These are phyloP conservation scores for Alternaria consortialis DNA, from an alignment of 2,329 filamentous ascomycete species.

Conservation along the genomic window DNA sequence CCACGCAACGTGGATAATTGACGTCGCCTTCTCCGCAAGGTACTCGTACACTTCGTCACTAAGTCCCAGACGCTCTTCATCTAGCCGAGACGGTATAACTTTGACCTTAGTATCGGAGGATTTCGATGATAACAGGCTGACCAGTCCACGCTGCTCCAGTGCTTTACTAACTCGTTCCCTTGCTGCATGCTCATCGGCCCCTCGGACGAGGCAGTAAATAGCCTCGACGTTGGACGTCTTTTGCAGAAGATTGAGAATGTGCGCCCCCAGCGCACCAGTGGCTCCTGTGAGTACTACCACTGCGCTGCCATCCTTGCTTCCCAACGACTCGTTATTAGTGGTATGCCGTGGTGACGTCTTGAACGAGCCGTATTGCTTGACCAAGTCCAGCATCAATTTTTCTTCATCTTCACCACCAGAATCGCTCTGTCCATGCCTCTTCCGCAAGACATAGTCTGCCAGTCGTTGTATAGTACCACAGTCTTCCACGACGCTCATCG, in stretches of 20 bases:
- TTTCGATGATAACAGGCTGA: constrained; percentile 27
- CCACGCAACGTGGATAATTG: constrained; percentile 71
- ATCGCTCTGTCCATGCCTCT: constrained; percentile 50
- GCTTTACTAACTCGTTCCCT: constrained; percentile 46
- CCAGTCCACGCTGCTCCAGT: constrained; percentile 42
- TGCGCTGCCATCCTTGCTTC: constrained; percentile 11
- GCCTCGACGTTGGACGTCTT: constrained; percentile 50
- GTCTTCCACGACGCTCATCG: constrained; percentile 69
- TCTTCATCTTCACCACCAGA: constrained; percentile 49
- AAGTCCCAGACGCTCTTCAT: constrained; percentile 60
- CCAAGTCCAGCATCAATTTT: constrained; percentile 56
- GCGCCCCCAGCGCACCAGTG: constrained; percentile 62
- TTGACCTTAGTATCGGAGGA: constrained; percentile 51
- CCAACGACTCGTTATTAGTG: constrained; percentile 7
- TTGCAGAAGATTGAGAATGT: constrained; percentile 60
- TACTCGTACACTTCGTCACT: constrained; percentile 50
- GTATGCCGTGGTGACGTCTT: constrained; percentile 15
- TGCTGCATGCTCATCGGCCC: constrained; percentile 44
- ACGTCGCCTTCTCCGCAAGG: constrained; percentile 56
- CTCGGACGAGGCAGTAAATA: constrained; percentile 67
- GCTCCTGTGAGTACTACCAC: constrained; percentile 58
- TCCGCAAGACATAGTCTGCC: constrained; percentile 50
- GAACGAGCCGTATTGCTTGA: constrained; percentile 60
- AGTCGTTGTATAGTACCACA: constrained; percentile 62
- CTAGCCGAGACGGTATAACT: constrained; percentile 61